phyloP scores from a whole-genome alignment of 2,329 filamentous ascomycete species.

The Diplodia sapinea region DNA sequence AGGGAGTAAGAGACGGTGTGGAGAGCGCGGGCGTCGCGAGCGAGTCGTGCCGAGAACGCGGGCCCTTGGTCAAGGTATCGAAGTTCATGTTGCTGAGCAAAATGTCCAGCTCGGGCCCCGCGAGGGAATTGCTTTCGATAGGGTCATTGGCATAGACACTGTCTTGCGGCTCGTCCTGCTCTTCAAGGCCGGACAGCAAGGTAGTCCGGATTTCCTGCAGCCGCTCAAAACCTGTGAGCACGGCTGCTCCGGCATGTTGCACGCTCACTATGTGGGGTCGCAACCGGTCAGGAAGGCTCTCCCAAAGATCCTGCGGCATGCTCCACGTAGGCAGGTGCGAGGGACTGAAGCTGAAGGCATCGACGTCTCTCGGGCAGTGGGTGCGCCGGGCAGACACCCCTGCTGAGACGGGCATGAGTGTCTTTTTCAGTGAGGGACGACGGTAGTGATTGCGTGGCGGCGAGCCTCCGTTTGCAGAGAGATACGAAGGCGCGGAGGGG shows the following conservation, averaged over 20 bases:
- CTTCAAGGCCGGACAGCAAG: constrained; percentile 21
- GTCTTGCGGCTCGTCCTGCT: constrained; percentile 21
- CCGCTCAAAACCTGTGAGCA: constrained; percentile 50
- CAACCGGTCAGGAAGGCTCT: constrained; percentile 46
- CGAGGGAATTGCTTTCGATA: not conserved
- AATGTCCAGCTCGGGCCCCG: constrained; percentile 10
- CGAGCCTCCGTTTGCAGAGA: constrained; percentile 22
- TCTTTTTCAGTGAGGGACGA: constrained; percentile 24
- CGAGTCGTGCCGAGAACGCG: constrained; percentile 27
- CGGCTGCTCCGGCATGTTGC: constrained; percentile 53
- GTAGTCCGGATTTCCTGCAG: constrained; percentile 41
- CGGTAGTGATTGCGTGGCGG: constrained; percentile 24
- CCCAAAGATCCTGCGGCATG: constrained; percentile 46
- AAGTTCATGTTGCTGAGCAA: constrained; percentile 19
- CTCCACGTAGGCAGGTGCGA: constrained; percentile 48
- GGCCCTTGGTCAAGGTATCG: constrained; percentile 12
- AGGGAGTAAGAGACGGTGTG: constrained; percentile 28
- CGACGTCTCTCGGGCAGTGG: constrained; percentile 44
- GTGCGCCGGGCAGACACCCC: constrained; percentile 38
- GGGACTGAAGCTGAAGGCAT: constrained; percentile 47
- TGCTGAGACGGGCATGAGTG: constrained; percentile 18
- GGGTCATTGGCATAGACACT: not conserved
- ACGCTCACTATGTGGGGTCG: constrained; percentile 45
- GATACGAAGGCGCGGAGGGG: constrained; percentile 12
- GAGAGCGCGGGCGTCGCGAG: constrained; percentile 23